These are phyloP conservation scores for Triticum monococcum DNA, from an alignment of 176 grass and related monocot genomes.

Conservation along the genomic window DNA sequence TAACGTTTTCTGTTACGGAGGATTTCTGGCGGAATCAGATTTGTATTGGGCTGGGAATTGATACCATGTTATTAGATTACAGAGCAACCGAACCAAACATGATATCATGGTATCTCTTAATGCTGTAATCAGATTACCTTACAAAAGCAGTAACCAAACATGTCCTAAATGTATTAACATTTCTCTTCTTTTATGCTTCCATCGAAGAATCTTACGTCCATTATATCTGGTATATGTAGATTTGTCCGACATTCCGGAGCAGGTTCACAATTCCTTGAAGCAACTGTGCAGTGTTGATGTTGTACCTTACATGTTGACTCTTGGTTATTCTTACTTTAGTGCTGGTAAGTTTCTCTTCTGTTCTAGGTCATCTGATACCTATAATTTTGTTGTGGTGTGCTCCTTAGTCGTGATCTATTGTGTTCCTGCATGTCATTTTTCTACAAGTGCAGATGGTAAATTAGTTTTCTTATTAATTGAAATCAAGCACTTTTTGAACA, in stretches of 20 bases:
- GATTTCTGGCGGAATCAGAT: too few species aligned
- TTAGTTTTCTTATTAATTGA: background rate
- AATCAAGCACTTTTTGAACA: background rate
- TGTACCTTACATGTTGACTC: slow-evolving; percentile 67
- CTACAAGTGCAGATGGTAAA: background rate
- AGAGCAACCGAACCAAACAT: too few species aligned
- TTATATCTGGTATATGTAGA: slow-evolving; percentile 48
- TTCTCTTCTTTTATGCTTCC: background rate
- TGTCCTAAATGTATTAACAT: background rate
- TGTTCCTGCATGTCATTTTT: background rate
- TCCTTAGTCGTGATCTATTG: background rate
- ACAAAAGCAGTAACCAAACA: too few species aligned
- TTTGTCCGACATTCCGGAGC: slow-evolving; percentile 68
- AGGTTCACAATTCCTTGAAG: slow-evolving; percentile 62
- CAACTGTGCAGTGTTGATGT: slow-evolving; percentile 67
- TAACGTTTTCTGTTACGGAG: too few species aligned
- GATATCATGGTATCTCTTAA: too few species aligned
- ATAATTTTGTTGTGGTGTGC: background rate
- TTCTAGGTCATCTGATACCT: slow-evolving; percentile 16
- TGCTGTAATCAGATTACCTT: too few species aligned
- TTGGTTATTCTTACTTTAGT: slow-evolving; percentile 89
- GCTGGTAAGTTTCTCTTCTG: slow-evolving; percentile 65
- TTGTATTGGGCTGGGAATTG: too few species aligned
- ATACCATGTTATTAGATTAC: too few species aligned
- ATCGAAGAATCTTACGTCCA: background rate